These are phyloP conservation scores for Massospora cicadina DNA, from an alignment of 371 early-diverging fungal species.

Conservation along the genomic window DNA sequence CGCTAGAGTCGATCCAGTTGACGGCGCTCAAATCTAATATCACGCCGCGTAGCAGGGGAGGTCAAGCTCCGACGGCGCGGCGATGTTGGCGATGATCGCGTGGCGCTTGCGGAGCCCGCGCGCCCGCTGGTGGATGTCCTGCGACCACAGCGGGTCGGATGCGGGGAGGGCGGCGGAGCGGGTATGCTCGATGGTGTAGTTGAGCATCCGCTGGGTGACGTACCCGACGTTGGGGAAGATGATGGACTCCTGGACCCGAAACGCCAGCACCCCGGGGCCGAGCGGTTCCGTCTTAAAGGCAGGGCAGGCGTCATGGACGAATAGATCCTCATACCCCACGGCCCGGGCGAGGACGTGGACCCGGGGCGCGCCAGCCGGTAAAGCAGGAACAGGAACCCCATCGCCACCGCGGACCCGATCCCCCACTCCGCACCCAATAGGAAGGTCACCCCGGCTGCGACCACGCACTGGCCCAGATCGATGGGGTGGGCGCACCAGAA, in stretches of 20 bases:
- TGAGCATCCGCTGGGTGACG: neutral
- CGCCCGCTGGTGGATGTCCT: slow-evolving; percentile 13
- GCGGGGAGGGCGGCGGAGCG: neutral
- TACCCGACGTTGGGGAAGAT: slow-evolving; percentile 51
- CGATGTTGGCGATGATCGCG: slow-evolving; percentile 13
- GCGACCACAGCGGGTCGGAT: slow-evolving; percentile 1
- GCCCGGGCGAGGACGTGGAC: slow-evolving; percentile 18
- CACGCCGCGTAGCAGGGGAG: slow-evolving; percentile 41
- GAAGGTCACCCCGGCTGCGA: neutral
- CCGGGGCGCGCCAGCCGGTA: slow-evolving; percentile 33
- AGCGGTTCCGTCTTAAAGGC: slow-evolving; percentile 17
- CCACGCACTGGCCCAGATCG: neutral
- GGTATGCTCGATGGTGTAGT: slow-evolving; percentile 2
- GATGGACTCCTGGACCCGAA: slow-evolving; percentile 44
- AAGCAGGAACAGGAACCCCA: slow-evolving; percentile 28
- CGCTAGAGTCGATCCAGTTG: slow-evolving; percentile 57
- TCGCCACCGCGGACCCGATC: slow-evolving; percentile 28
- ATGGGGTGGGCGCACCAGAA: slow-evolving; percentile 2
- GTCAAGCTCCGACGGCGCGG: slow-evolving; percentile 17
- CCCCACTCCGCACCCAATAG: slow-evolving; percentile 14
- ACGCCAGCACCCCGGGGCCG: slow-evolving; percentile 35
- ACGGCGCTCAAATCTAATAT: slow-evolving; percentile 65
- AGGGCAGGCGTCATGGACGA: slow-evolving; percentile 11
- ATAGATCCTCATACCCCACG: slow-evolving; percentile 14
- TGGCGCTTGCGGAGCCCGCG: slow-evolving; percentile 13